phyloP scores from a whole-genome alignment of 106 monocot species.

The Platanthera zijinensis region DNA sequence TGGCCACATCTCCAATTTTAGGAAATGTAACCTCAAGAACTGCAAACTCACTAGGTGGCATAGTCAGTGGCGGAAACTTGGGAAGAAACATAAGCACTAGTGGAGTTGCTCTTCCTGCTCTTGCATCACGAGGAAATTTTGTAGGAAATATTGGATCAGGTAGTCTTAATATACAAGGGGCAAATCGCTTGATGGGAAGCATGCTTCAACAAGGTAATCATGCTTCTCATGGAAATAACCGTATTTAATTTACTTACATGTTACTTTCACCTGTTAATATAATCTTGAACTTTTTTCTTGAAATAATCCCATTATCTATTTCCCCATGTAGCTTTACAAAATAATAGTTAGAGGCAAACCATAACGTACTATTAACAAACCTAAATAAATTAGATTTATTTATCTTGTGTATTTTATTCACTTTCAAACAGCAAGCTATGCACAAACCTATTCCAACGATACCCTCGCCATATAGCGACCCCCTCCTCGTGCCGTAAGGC shows the following conservation, averaged over 20 bases:
- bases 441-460: too few relatives aligned
- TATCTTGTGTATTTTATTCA: too few relatives aligned
- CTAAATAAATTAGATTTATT: too few relatives aligned
- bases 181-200: slow-evolving; percentile 67
- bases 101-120: slow-evolving; percentile 63
- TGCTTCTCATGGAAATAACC: neutral
- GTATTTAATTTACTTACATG: neutral
- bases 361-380: too few relatives aligned
- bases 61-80: slow-evolving; percentile 61
- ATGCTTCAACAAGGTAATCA: slow-evolving; percentile 90
- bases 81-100: slow-evolving; percentile 75
- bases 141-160: slow-evolving; percentile 56
- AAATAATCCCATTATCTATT: neutral
- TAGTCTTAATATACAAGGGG: slow-evolving; percentile 66
- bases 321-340: neutral
- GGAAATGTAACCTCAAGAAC: slow-evolving; percentile 70
- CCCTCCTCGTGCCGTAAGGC: too few relatives aligned
- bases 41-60: slow-evolving; percentile 59
- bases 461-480: too few relatives aligned
- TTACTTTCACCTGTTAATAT: neutral
- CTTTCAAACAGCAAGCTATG: too few relatives aligned
- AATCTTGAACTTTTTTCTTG: neutral
- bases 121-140: slow-evolving; percentile 68
- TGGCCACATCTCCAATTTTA: slow-evolving; percentile 60
- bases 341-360: too few relatives aligned